These are phyloP conservation scores for Globisporangium viniferum DNA, from an alignment of 352 stramenopile genomes.

Conservation along the genomic window DNA sequence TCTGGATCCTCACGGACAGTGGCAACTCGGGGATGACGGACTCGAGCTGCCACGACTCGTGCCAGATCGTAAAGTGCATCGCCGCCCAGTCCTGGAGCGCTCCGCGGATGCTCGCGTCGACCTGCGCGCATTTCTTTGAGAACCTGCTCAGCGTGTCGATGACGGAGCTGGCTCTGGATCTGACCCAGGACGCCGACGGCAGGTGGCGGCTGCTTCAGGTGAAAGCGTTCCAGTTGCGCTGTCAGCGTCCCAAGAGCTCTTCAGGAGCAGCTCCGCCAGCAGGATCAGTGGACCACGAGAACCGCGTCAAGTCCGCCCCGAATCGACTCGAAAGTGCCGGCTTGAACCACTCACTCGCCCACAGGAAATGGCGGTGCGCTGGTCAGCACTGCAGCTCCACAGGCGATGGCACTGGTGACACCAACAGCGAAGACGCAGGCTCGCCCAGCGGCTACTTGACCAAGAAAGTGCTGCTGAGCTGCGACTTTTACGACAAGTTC, in stretches of 20 bases:
- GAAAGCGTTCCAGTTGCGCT: slow-evolving; percentile 51
- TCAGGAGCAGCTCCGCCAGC: not conserved
- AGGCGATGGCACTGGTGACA: not conserved
- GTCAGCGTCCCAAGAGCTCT: slow-evolving; percentile 15
- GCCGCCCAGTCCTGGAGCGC: slow-evolving; percentile 50
- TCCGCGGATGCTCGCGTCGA: slow-evolving; percentile 35
- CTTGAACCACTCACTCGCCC: slow-evolving; percentile 6
- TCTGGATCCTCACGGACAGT: slow-evolving; percentile 55
- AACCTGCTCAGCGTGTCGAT: slow-evolving; percentile 35
- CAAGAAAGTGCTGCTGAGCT: slow-evolving; percentile 68
- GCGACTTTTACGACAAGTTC: slow-evolving; percentile 61
- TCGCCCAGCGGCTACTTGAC: slow-evolving; percentile 46
- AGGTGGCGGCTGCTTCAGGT: slow-evolving; percentile 69
- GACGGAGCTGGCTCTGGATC: slow-evolving; percentile 48
- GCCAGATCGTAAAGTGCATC: slow-evolving; percentile 59
- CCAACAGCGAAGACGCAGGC: not conserved
- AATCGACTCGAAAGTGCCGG: slow-evolving; percentile 28
- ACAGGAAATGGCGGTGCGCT: slow-evolving; percentile 53
- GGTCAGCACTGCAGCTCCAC: slow-evolving; percentile 29
- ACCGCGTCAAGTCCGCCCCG: slow-evolving; percentile 45
- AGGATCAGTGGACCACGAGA: not conserved
- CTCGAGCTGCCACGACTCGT: slow-evolving; percentile 24
- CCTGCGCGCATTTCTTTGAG: slow-evolving; percentile 36
- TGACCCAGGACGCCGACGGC: slow-evolving; percentile 48
- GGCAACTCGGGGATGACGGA: slow-evolving; percentile 10